Conservation (phyloP, 768 basidiomycete genomes). For the Podaxis sp. region DNA sequence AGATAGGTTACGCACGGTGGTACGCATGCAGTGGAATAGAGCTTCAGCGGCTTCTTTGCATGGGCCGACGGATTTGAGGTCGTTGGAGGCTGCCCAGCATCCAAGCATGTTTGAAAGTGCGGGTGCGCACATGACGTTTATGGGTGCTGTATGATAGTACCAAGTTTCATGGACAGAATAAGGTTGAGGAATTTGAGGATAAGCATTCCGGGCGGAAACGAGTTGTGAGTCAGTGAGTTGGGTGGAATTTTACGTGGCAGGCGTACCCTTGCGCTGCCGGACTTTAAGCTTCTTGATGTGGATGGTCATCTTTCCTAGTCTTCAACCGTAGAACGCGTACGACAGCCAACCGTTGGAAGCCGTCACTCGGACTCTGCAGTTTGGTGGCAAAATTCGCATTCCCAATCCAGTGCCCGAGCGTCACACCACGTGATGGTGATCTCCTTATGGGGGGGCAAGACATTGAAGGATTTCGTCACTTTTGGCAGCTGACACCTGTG, state of each 20-base stretch:
- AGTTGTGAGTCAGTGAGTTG: background rate
- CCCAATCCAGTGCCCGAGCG: background rate
- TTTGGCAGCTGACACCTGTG: conserved; percentile 7
- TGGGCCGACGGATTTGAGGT: conserved; percentile 48
- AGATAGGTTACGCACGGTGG: conserved; percentile 53
- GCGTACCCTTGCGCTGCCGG: conserved; percentile 68
- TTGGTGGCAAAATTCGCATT: background rate
- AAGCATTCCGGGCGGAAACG: background rate
- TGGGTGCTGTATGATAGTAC: conserved; percentile 31
- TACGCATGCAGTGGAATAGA: conserved; percentile 83
- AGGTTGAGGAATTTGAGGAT: conserved; percentile 6
- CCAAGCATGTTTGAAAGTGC: conserved; percentile 79
- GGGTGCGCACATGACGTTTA: conserved; percentile 57
- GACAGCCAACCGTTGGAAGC: background rate
- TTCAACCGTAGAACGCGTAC: background rate
- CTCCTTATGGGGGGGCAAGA: background rate
- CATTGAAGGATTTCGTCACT: background rate
- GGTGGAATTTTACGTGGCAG: background rate
- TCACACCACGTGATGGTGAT: background rate
- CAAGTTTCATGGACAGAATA: background rate
- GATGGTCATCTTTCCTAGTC: conserved; percentile 45
- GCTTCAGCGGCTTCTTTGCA: conserved; percentile 61
- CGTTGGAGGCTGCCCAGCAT: conserved; percentile 79
- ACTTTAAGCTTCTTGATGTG: conserved; percentile 82
- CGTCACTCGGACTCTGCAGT: background rate